A percentile compares a stretch with the other conserved stretches of the same genome.
phyloP scores from a whole-genome alignment of 1,139 yeast genomes.

The Spathaspora sp. region DNA sequence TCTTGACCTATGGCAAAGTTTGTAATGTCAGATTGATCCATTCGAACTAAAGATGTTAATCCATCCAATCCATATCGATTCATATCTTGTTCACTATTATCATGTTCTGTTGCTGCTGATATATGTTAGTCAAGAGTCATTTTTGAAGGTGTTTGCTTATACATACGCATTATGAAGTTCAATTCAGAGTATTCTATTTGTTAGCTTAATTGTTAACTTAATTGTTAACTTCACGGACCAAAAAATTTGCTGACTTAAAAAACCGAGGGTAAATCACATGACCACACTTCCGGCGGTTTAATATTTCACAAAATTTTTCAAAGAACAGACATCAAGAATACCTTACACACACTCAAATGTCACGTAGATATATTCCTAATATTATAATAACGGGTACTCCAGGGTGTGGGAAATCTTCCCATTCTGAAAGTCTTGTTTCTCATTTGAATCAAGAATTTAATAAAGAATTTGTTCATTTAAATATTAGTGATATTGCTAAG shows the following conservation, averaged over 20 bases:
- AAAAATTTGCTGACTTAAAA: neutral
- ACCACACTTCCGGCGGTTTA: neutral
- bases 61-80: slow-evolving; percentile 77
- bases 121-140: neutral
- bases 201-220: too few species aligned
- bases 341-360: slow-evolving; percentile 17
- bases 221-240: too few species aligned
- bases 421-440: slow-evolving; percentile 62
- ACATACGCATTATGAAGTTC: slow-evolving; percentile 7
- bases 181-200: neutral
- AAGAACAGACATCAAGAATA: neutral
- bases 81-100: slow-evolving; percentile 22
- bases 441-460: slow-evolving; percentile 35
- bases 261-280: neutral
- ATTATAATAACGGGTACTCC: slow-evolving; percentile 95
- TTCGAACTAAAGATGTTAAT: slow-evolving; percentile 61
- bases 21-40: slow-evolving; percentile 66
- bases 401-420: slow-evolving; percentile 94
- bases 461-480: slow-evolving; percentile 49
- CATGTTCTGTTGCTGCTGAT: slow-evolving; percentile 24
- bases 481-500: slow-evolving; percentile 81
- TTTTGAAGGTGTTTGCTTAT: neutral
- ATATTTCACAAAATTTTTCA: neutral
- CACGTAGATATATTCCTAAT: slow-evolving; percentile 61
- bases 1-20: slow-evolving; percentile 85